phyloP scores from a whole-genome alignment of 352 stramenopile species.

The Phytopythium boreale region DNA sequence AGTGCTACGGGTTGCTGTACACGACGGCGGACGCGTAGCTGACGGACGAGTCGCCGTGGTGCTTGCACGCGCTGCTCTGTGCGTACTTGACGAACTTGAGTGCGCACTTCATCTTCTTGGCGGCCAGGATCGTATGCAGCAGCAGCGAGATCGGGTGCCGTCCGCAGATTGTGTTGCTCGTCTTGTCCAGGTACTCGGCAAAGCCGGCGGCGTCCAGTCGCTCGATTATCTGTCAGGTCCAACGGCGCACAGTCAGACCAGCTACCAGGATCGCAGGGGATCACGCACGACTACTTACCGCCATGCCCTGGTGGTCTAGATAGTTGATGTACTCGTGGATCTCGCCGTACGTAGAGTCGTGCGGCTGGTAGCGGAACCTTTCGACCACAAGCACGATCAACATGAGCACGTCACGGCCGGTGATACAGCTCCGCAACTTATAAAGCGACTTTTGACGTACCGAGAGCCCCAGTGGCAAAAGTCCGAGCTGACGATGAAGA shows the following conservation, averaged over 20 bases:
- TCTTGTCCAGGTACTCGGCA: constrained; percentile 92
- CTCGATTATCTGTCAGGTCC: constrained; percentile 78
- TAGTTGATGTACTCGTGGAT: constrained; percentile 96
- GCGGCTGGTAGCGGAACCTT: constrained; percentile 90
- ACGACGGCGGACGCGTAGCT: constrained; percentile 94
- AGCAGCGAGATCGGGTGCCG: constrained; percentile 92
- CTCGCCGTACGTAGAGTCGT: constrained; percentile 79
- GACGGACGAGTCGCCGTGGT: constrained; percentile 89
- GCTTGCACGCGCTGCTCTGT: constrained; percentile 88
- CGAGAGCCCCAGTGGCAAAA: constrained; percentile 96
- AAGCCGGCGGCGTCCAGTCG: constrained; percentile 90
- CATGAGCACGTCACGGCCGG: too few species aligned
- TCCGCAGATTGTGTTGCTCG: constrained; percentile 97
- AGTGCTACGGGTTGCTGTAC: constrained; percentile 47
- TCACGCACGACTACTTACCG: constrained; percentile 24
- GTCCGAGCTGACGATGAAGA: constrained; percentile 96
- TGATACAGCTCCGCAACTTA: neutral
- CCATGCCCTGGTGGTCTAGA: constrained; percentile 91
- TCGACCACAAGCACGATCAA: too few species aligned
- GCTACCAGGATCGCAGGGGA: too few species aligned
- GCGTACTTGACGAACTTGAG: constrained; percentile 94
- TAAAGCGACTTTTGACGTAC: constrained; percentile 18
- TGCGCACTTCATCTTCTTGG: constrained; percentile 53
- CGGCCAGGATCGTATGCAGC: constrained; percentile 57
- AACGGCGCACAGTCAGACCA: neutral